Percentiles rank a stretch among this genome's conserved stretches.
Evolutionary conservation across 805 yeast genomes (phyloP).

Genomic region (Ogataea thermomethanolica): DNA sequence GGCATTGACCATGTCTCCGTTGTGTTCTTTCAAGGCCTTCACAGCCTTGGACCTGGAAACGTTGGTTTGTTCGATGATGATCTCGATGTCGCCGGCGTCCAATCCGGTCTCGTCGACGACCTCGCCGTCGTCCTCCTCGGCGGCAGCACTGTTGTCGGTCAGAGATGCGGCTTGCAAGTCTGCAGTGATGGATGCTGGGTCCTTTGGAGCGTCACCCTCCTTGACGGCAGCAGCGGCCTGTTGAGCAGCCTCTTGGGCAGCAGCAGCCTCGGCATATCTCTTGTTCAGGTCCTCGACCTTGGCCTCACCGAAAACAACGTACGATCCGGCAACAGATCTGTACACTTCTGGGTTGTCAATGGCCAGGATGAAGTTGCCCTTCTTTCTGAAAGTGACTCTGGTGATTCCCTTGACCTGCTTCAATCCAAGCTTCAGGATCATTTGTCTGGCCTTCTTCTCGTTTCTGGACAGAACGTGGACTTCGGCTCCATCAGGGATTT

Average conservation of each 20-base stretch:
- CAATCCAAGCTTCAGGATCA: conserved; percentile 82
- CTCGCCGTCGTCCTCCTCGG: conserved; percentile 52
- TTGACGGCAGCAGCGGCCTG: conserved; percentile 42
- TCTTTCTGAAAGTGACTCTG: conserved; percentile 93
- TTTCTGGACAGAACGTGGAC: conserved; percentile 80
- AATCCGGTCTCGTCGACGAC: conserved; percentile 85
- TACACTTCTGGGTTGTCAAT: conserved; percentile 92
- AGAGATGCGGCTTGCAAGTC: conserved; percentile 65
- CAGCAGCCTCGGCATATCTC: conserved; percentile 80
- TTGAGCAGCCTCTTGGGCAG: conserved; percentile 64
- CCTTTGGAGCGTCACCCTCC: conserved; percentile 43
- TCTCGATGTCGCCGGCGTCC: conserved; percentile 74
- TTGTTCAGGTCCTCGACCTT: conserved; percentile 91
- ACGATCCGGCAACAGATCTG: conserved; percentile 91
- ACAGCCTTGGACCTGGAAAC: conserved; percentile 88
- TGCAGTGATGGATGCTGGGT: conserved; percentile 78
- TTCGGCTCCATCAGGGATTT: conserved; percentile 80
- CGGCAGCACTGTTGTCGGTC: conserved; percentile 38
- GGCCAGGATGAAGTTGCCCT: conserved; percentile 87
- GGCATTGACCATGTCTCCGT: conserved; percentile 94
- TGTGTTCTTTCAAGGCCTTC: conserved; percentile 82
- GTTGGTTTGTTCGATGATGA: conserved; percentile 88
- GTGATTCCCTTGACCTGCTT: conserved; percentile 88
- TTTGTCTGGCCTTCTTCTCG: conserved; percentile 94
- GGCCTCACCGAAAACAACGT: conserved; percentile 97